Base-by-base conservation (phyloP, 2,329 filamentous ascomycete genomes). In the Tolypocladium nubicola region DNA sequence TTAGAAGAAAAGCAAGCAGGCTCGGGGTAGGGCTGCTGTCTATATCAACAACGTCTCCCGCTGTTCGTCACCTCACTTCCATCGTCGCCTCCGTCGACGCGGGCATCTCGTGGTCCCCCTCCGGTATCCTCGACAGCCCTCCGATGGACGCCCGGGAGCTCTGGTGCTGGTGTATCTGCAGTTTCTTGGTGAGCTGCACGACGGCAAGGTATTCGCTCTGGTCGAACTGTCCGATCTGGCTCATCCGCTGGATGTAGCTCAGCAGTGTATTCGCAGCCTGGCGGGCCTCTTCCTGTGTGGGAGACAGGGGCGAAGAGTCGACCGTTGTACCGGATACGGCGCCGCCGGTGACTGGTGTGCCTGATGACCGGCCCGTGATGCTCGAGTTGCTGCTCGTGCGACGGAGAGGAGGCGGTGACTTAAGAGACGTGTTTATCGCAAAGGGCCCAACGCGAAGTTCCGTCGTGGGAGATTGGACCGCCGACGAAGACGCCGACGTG, bases 281-380 rank as follows among this genome's bases (percentile, higher is more conserved):
- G 43, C 89, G 82, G 4, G 92, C 92, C 70, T 97, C 91, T 64
- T 97, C 91, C 63, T 91, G 88, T 0, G 87, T 90, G 0, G 88
- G 88, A 1, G 87, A 88, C 35, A 73, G 81, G 1, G 86, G 80
- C 54, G 83, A 79, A 45, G 81, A 79, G 60, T 82, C 75, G 41
- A 83, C 75, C 2, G 67, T 60, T 3, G 65, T 64, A 26, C 64
- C 63, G 23, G 63, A 60, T 10, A 61, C 59, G 19, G 59, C 61
- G 49, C 57, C 65, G 26, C 54, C 59, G 10, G 62, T 59, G 21
- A 55, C 55, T 26, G 65, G 58, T 7, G 61, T 64, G 5, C 61
- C 61, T 10, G 65, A 61, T 6, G 65, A 63, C 4, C 64, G 64
- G 10, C 52, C 61, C 7, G 61, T 66, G 37, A 76, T 71, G 52